Base-by-base conservation (phyloP, 441 rosid species). In the Pelargonium australe region DNA sequence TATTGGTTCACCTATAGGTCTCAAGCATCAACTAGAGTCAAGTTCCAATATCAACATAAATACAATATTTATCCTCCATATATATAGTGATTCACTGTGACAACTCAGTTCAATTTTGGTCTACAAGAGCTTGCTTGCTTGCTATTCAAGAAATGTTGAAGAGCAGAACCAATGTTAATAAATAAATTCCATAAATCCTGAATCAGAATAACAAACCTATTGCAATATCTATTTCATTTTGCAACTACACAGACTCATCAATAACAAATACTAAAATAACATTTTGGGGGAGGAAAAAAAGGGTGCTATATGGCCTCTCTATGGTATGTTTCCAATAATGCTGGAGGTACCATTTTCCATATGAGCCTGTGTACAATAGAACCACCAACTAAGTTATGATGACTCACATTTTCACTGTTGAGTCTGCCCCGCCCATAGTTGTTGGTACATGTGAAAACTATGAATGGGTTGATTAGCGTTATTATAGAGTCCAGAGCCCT, bases 361-460 rank as follows among this genome's bases (percentile, higher is more conserved):
- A 25, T 11, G 47, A 11, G 47, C 10, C 47, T 7, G 5, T 6
- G 11, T 43, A 43, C 1, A 2, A 11, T 11, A 13, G 53, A 47
- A 25, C 31, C 31, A 25, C 31, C 31, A 25, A 67, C 72, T 51
- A 17, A 63, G 73, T 66, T 70, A n/a, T n/a, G n/a, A 63, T 71
- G 11, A 74, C 61, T 75, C 47, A 47, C 61, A 20, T 67, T 76
- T 57, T 83, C 78, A 89, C 70, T 88, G 91, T 34, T 80, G 88
- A 79, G 72, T 81, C 71, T 85, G 91, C 68, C 82, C 77, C 13
- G 87, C 78, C 98, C 97, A 90, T 57, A 86, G 81, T 31, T 83
- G 94, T 47, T 47, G 53, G 77, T 92, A 87, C 92, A 90, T 85
- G 67, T 75, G 92, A 87, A 87, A 80, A 71, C 70, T 86, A 74